phyloP scores from a whole-genome alignment of 148 eudicot genomes.

The Beta vulgaris region DNA sequence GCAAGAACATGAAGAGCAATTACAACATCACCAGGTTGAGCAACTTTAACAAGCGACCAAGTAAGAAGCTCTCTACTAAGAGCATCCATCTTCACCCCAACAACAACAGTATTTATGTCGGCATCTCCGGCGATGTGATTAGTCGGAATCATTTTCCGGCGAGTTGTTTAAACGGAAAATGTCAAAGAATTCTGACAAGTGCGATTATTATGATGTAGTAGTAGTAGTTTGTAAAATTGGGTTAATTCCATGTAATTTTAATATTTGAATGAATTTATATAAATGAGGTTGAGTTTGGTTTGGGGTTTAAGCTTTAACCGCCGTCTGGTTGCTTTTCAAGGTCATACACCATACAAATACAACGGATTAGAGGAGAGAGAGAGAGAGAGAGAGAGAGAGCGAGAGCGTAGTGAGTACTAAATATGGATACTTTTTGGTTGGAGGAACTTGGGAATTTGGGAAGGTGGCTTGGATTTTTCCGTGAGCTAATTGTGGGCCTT shows the following conservation, averaged over 20 bases:
- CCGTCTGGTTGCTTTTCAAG: conserved; percentile 35
- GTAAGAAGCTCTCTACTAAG: conserved; percentile 75
- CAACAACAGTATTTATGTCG: conserved; percentile 64
- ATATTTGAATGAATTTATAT: not conserved
- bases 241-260: not conserved
- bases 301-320: conserved; percentile 39
- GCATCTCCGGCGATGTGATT: conserved; percentile 29
- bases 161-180: not conserved
- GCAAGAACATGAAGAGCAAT: conserved; percentile 74
- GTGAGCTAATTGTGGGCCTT: conserved; percentile 9
- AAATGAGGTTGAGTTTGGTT: conserved; percentile 11
- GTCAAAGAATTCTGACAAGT: not conserved
- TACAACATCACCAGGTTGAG: conserved; percentile 76
- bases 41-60: conserved; percentile 82
- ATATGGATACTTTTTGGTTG: conserved; percentile 18
- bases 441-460: conserved; percentile 10
- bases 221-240: not conserved
- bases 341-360: conserved; percentile 25
- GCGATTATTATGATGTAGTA: not conserved
- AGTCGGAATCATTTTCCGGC: conserved; percentile 36
- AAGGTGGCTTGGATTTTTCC: conserved; percentile 29
- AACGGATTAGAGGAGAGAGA: conserved; percentile 17
- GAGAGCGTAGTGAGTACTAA: conserved; percentile 12
- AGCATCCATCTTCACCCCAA: conserved; percentile 81
- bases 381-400: not conserved